Percentiles rank a stretch among this genome's conserved stretches.
phyloP scores from a whole-genome alignment of 176 grass and related monocot species.

The Cenchrus purpureus region DNA sequence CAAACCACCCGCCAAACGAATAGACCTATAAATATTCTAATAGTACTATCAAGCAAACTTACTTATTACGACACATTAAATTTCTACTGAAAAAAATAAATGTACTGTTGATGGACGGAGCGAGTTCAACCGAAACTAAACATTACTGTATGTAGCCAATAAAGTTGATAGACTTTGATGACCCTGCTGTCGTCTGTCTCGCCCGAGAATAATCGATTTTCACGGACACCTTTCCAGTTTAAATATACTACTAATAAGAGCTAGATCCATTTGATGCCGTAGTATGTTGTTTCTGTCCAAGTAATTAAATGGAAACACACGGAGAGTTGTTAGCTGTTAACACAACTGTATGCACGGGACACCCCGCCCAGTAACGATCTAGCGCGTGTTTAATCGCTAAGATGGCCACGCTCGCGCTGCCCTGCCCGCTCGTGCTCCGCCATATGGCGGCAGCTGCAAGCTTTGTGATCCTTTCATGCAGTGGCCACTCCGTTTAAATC shows the following conservation, averaged over 20 bases:
- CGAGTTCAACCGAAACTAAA: not conserved
- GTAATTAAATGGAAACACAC: not conserved
- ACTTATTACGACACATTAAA: not conserved
- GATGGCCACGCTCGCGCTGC: conserved; percentile 11
- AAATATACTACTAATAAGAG: not conserved
- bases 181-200: not conserved
- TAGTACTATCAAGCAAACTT: not conserved
- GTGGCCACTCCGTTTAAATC: not conserved
- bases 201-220: not conserved
- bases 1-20: too few species aligned
- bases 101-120: not conserved
- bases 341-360: not conserved
- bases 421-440: not conserved
- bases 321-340: not conserved
- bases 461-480: not conserved
- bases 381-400: conserved; percentile 4
- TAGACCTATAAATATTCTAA: too few species aligned
- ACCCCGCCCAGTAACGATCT: not conserved
- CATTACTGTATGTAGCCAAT: not conserved
- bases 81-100: not conserved
- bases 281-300: not conserved
- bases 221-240: not conserved
- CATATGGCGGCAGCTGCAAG: not conserved
- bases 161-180: not conserved
- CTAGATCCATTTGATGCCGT: not conserved